Percentiles rank a stretch among this genome's conserved stretches.
These are phyloP conservation scores for Balakata baccata DNA, from an alignment of 345 rosid genomes.

Conservation along the genomic window DNA sequence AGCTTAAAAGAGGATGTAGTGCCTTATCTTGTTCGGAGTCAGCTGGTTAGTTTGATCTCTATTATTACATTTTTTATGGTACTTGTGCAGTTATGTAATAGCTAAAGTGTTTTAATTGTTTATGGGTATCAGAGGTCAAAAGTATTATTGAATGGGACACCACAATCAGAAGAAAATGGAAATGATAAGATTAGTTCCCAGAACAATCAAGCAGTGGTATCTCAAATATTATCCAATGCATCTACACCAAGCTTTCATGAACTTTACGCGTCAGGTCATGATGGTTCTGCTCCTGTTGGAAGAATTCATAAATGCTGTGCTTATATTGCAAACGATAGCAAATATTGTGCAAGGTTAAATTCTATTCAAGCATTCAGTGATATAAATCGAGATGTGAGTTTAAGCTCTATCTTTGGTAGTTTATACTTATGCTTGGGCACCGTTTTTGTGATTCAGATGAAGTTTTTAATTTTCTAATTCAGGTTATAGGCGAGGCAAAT, in stretches of 20 bases:
- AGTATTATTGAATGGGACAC: constrained; percentile 38
- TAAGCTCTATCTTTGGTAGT: background rate
- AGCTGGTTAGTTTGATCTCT: constrained; percentile 68
- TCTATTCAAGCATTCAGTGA: constrained; percentile 91
- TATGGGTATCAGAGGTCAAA: constrained; percentile 57
- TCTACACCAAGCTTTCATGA: constrained; percentile 71
- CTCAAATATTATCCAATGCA: constrained; percentile 70
- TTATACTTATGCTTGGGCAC: constrained; percentile 23
- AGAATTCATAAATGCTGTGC: constrained; percentile 87
- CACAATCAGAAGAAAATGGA: constrained; percentile 69
- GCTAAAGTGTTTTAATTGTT: constrained; percentile 8
- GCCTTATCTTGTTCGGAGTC: constrained; percentile 88
- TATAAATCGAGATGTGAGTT: constrained; percentile 87
- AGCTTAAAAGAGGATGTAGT: constrained; percentile 82
- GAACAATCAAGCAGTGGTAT: constrained; percentile 48
- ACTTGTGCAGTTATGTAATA: background rate
- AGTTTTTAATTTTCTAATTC: constrained; percentile 25
- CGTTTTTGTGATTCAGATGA: constrained; percentile 24
- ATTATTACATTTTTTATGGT: background rate
- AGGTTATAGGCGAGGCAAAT: constrained; percentile 86
- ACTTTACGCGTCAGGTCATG: constrained; percentile 39
- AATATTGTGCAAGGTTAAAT: constrained; percentile 70
- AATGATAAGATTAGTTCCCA: constrained; percentile 50
- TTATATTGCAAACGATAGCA: constrained; percentile 72
- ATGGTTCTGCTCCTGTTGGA: constrained; percentile 39